Conservation (phyloP, 495 filamentous ascomycete genomes). For the Penicillium dipodomyicola region DNA sequence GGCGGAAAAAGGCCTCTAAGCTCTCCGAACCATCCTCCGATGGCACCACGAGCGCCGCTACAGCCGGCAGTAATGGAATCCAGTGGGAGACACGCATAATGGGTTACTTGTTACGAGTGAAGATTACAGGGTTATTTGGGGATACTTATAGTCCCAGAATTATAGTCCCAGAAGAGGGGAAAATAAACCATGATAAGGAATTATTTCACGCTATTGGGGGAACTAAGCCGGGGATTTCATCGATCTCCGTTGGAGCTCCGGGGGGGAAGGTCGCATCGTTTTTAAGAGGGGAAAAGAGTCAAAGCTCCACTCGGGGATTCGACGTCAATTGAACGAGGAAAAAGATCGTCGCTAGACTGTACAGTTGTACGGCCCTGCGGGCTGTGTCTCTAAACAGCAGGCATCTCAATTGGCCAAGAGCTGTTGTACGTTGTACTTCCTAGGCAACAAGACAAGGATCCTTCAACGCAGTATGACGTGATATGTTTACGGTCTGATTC, state of each 20-base stretch:
- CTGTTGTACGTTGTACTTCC: no score
- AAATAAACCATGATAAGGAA: background rate
- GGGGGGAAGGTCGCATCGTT: conserved; percentile 23
- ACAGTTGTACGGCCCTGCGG: background rate
- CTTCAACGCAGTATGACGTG: background rate
- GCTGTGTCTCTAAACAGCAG: background rate
- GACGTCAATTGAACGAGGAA: background rate
- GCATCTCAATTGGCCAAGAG: background rate
- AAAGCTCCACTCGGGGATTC: conserved; percentile 1
- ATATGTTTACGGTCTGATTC: no score
- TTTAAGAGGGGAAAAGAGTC: background rate
- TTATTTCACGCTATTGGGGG: no score
- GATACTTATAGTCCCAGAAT: conserved; percentile 9
- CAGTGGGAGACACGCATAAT: conserved; percentile 30
- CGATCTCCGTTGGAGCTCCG: conserved; percentile 29
- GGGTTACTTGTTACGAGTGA: background rate
- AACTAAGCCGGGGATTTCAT: no score
- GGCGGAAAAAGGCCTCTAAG: conserved; percentile 24
- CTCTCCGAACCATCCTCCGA: conserved; percentile 4
- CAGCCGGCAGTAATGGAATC: conserved; percentile 26
- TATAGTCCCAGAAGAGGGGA: conserved; percentile 5
- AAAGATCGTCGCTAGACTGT: conserved; percentile 4
- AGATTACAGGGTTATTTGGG: background rate
- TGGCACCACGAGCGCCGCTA: conserved; percentile 24
- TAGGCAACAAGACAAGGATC: background rate